phyloP scores from a whole-genome alignment of 371 early-diverging fungal genomes.

The Furculomyces boomerangus region DNA sequence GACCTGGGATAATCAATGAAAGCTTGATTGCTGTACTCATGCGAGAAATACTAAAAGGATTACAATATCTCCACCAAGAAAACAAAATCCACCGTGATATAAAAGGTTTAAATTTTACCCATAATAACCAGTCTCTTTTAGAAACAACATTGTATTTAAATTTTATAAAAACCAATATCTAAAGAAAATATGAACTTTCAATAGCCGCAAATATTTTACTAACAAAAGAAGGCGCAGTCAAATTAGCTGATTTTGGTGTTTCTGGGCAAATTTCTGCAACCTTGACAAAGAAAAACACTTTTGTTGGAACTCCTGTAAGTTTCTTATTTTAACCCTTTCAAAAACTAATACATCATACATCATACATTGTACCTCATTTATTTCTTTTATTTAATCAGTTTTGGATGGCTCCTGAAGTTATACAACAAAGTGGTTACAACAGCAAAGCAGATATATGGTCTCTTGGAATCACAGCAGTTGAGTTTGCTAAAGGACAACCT shows the following conservation, averaged over 20 bases:
- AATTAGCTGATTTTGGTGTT: slow-evolving; percentile 96
- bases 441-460: slow-evolving; percentile 98
- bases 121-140: neutral
- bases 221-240: slow-evolving; percentile 35
- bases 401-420: slow-evolving; percentile 98
- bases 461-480: slow-evolving; percentile 94
- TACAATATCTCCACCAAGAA: slow-evolving; percentile 87
- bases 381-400: slow-evolving; percentile 20
- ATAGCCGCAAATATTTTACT: slow-evolving; percentile 29
- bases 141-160: neutral
- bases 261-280: slow-evolving; percentile 90
- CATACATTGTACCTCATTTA: neutral
- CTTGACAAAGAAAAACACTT: slow-evolving; percentile 87
- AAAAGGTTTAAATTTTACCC: slow-evolving; percentile 22
- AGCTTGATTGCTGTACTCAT: slow-evolving; percentile 81
- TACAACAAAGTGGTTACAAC: slow-evolving; percentile 88
- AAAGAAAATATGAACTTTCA: neutral
- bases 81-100: slow-evolving; percentile 90
- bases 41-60: slow-evolving; percentile 72
- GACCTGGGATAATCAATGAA: slow-evolving; percentile 65
- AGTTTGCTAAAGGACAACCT: slow-evolving; percentile 83
- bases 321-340: neutral
- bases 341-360: neutral
- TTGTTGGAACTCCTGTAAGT: slow-evolving; percentile 83
- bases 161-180: neutral